These are phyloP conservation scores for Mortierella polycephala DNA, from an alignment of 371 early-diverging fungal genomes.

Conservation along the genomic window DNA sequence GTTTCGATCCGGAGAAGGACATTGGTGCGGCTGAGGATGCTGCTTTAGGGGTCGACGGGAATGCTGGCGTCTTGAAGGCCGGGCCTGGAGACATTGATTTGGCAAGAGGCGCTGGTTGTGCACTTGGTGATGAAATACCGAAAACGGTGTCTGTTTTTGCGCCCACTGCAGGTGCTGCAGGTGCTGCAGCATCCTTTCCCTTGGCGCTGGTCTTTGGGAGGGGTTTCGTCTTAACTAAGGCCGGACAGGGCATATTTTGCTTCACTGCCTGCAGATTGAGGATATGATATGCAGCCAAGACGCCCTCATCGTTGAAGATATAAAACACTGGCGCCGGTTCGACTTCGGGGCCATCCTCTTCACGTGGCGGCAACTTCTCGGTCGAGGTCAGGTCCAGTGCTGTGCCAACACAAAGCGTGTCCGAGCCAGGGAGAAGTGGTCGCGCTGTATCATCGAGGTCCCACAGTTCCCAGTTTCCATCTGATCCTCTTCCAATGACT, in stretches of 20 bases:
- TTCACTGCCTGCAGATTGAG: slow-evolving; percentile 24
- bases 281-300: slow-evolving; percentile 30
- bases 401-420: slow-evolving; percentile 23
- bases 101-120: not conserved
- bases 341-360: slow-evolving; percentile 38
- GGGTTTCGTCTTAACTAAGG: slow-evolving; percentile 16
- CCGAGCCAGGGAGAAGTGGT: slow-evolving; percentile 19
- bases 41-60: not conserved
- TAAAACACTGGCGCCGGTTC: slow-evolving; percentile 35
- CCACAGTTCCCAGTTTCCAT: slow-evolving; percentile 34
- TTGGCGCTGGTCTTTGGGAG: slow-evolving; percentile 13
- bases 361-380: slow-evolving; percentile 14
- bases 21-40: slow-evolving; percentile 7
- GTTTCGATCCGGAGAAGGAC: not conserved
- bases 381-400: slow-evolving; percentile 43
- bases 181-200: slow-evolving; percentile 8
- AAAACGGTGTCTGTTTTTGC: not conserved
- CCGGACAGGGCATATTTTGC: slow-evolving; percentile 18
- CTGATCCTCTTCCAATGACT: slow-evolving; percentile 16
- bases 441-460: slow-evolving; percentile 36
- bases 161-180: not conserved
- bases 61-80: not conserved
- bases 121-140: slow-evolving; percentile 1
- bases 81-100: slow-evolving; percentile 6
- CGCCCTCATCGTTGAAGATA: slow-evolving; percentile 27